Percentiles rank a stretch among this genome's conserved stretches.
Conservation (phyloP, 441 rosid species). For the Oxalis stricta region DNA sequence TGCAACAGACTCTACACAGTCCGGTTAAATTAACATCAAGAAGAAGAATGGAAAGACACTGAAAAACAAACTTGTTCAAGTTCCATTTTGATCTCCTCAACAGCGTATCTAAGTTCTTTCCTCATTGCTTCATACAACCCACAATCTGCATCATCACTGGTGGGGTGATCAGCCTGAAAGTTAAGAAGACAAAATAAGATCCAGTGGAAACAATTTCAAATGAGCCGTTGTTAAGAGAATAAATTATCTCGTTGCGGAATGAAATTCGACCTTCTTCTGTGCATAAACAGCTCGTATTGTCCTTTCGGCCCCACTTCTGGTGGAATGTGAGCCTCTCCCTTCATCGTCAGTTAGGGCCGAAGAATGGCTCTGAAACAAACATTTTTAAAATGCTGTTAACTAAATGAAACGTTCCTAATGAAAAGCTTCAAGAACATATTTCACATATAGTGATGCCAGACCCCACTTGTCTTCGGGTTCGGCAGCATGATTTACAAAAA, state of each 20-base stretch:
- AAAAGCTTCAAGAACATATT: not conserved
- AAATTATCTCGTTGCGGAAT: slow-evolving; percentile 1
- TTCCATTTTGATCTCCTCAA: slow-evolving; percentile 52
- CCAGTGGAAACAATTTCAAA: slow-evolving; percentile 3
- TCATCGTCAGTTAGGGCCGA: slow-evolving; percentile 89
- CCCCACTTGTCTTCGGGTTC: not conserved
- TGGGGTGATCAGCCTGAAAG: slow-evolving; percentile 36
- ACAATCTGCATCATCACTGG: slow-evolving; percentile 25
- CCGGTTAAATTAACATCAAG: not conserved
- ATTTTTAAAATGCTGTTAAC: slow-evolving; percentile 5
- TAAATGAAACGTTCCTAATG: slow-evolving; percentile 1
- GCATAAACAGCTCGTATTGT: slow-evolving; percentile 64
- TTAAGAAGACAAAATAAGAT: slow-evolving; percentile 3
- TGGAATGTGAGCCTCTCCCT: slow-evolving; percentile 31
- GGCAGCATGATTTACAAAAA: not conserved
- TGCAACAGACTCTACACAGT: not conserved
- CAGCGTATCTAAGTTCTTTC: slow-evolving; percentile 59
- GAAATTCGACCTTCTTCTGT: slow-evolving; percentile 51
- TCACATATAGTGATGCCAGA: not conserved
- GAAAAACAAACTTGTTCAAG: slow-evolving; percentile 26
- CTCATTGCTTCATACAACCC: slow-evolving; percentile 56
- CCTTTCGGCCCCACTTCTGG: slow-evolving; percentile 40
- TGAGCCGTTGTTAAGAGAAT: not conserved
- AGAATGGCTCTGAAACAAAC: slow-evolving; percentile 62
- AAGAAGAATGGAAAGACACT: slow-evolving; percentile 8